phyloP scores from a whole-genome alignment of 225 moss, liverwort and hornwort species.

The Sphagnum tenellum region DNA sequence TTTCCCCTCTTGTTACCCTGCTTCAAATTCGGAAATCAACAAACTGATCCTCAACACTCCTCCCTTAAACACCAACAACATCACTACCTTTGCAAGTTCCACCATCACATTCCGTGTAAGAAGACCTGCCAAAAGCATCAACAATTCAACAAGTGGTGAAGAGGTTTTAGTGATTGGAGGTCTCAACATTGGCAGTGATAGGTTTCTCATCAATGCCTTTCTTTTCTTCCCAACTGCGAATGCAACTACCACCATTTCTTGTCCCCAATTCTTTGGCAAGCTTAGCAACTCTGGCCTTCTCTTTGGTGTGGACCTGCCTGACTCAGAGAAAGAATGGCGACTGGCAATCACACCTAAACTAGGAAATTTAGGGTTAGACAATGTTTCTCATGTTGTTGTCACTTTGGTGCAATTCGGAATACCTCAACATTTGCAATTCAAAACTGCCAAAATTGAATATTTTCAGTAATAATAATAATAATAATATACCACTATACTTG shows the following conservation, averaged over 20 bases:
- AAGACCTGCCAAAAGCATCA: neutral
- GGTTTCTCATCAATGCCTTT: neutral
- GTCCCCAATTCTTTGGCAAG: constrained; percentile 1
- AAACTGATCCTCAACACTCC: neutral
- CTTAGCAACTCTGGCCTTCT: neutral
- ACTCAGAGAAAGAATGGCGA: neutral
- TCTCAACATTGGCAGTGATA: neutral
- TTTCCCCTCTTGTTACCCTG: neutral
- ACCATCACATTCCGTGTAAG: neutral
- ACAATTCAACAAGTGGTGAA: neutral
- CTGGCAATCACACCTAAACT: neutral
- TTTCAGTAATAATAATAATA: no score
- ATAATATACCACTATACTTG: no score
- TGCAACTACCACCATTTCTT: neutral
- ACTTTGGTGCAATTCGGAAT: neutral
- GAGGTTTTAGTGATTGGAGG: neutral
- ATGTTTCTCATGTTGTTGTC: neutral
- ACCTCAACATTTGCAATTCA: no score
- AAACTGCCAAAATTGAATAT: no score
- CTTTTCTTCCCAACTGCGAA: neutral
- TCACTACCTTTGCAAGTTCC: no score
- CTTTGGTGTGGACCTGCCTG: no score
- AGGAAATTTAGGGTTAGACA: no score
- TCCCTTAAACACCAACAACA: neutral
- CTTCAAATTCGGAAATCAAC: neutral